These are phyloP conservation scores for Onygenales sp. DNA, from an alignment of 2,329 filamentous ascomycete genomes.

Conservation along the genomic window DNA sequence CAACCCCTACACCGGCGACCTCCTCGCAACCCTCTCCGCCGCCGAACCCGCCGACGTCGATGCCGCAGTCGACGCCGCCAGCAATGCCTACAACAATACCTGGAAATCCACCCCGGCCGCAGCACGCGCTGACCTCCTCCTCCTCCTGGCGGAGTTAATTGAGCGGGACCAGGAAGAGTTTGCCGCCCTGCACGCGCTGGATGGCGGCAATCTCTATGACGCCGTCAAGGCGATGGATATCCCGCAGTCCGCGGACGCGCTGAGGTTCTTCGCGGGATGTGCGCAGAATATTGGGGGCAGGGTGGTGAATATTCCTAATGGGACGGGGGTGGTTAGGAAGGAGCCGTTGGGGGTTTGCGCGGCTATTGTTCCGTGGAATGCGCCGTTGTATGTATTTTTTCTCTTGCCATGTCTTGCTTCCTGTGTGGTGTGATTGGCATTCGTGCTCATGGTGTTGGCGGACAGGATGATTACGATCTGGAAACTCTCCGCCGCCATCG, in stretches of 20 bases:
- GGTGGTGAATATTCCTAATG: constrained; percentile 15
- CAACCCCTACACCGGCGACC: constrained; percentile 17
- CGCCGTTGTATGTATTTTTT: constrained; percentile 15
- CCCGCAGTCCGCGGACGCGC: constrained; percentile 14
- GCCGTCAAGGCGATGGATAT: constrained; percentile 16
- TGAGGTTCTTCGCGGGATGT: constrained; percentile 23
- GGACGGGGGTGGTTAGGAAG: constrained; percentile 16
- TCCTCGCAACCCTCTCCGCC: constrained; percentile 16
- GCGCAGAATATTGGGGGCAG: constrained; percentile 21
- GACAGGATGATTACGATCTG: constrained; percentile 42
- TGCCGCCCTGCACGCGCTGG: constrained; percentile 18
- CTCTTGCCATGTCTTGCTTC: neutral
- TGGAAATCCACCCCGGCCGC: constrained; percentile 17
- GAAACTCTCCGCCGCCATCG: constrained; percentile 69
- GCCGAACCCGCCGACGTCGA: constrained; percentile 18
- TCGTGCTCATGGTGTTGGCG: too few species aligned
- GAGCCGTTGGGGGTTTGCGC: constrained; percentile 22
- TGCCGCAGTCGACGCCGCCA: constrained; percentile 14
- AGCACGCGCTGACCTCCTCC: constrained; percentile 12
- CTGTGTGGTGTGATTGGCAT: too few species aligned
- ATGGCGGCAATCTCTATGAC: constrained; percentile 17
- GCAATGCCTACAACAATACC: neutral
- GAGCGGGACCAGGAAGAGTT: constrained; percentile 19
- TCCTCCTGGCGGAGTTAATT: constrained; percentile 20
- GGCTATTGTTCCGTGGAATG: constrained; percentile 24